phyloP scores from a whole-genome alignment of 805 yeast genomes.

The Ascoidea asiatica region DNA sequence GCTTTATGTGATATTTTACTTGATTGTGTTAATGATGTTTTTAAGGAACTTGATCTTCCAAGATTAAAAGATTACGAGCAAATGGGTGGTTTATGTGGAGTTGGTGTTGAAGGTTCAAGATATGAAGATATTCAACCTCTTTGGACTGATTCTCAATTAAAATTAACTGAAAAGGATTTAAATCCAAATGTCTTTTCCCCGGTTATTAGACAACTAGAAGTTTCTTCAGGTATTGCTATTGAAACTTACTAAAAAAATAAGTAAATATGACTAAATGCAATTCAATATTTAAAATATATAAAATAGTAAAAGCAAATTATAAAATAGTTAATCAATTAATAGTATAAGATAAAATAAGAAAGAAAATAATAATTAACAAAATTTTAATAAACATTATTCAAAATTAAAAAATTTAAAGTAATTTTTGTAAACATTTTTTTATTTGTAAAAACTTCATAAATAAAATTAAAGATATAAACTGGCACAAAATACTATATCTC shows the following conservation, averaged over 20 bases:
- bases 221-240: conserved; percentile 60
- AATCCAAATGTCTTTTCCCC: conserved; percentile 58
- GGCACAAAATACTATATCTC: conserved; percentile 97
- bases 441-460: no score
- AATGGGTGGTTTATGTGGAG: conserved; percentile 85
- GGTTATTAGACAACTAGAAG: conserved; percentile 46
- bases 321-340: no score
- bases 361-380: no score
- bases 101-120: conserved; percentile 38
- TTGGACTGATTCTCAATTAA: conserved; percentile 80
- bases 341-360: no score
- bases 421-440: no score
- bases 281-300: no score
- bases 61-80: conserved; percentile 67
- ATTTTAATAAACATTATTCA: no score
- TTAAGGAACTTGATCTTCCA: conserved; percentile 58
- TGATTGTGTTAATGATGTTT: conserved; percentile 69
- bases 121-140: conserved; percentile 42
- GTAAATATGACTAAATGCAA: no score
- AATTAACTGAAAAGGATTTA: conserved; percentile 46
- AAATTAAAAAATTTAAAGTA: no score
- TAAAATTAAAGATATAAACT: conserved; percentile 60
- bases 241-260: no score
- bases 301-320: no score
- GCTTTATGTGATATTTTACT: conserved; percentile 67